Percentiles rank a stretch among this genome's conserved stretches.
Evolutionary conservation across 1,284 basidiomycete genomes (phyloP).

Genomic region (Leccinum subspadiceum): DNA sequence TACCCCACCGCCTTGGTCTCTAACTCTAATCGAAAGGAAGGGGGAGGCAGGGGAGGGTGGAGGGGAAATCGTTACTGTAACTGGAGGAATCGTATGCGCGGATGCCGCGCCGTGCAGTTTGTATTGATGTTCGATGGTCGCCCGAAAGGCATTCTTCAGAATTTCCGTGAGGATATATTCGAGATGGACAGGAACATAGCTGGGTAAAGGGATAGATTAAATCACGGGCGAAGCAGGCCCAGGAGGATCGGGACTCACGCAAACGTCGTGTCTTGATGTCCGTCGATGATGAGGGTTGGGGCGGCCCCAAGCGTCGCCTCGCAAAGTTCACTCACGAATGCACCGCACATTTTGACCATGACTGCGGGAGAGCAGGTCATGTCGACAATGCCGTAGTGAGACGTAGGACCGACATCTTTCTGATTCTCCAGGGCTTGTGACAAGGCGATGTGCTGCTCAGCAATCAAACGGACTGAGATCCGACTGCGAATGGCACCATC

Average conservation of each 20-base stretch:
- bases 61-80: conserved; percentile 71
- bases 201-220: conserved; percentile 33
- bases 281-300: conserved; percentile 69
- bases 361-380: conserved; percentile 63
- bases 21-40: conserved; percentile 74
- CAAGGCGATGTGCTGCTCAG: conserved; percentile 88
- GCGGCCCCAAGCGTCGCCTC: conserved; percentile 81
- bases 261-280: conserved; percentile 68
- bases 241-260: conserved; percentile 49
- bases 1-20: conserved; percentile 87
- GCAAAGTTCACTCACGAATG: conserved; percentile 80
- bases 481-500: conserved; percentile 85
- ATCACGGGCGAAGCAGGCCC: background rate
- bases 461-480: conserved; percentile 86
- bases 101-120: conserved; percentile 40
- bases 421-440: conserved; percentile 56
- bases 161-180: conserved; percentile 88
- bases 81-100: conserved; percentile 51
- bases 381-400: conserved; percentile 67
- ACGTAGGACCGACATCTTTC: conserved; percentile 30
- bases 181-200: conserved; percentile 85
- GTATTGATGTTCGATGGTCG: conserved; percentile 77
- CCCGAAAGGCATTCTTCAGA: conserved; percentile 87
- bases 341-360: conserved; percentile 76
- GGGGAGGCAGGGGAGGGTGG: conserved; percentile 41